These are phyloP conservation scores for Neonectria magnoliae DNA, from an alignment of 2,329 filamentous ascomycete species.

Conservation along the genomic window DNA sequence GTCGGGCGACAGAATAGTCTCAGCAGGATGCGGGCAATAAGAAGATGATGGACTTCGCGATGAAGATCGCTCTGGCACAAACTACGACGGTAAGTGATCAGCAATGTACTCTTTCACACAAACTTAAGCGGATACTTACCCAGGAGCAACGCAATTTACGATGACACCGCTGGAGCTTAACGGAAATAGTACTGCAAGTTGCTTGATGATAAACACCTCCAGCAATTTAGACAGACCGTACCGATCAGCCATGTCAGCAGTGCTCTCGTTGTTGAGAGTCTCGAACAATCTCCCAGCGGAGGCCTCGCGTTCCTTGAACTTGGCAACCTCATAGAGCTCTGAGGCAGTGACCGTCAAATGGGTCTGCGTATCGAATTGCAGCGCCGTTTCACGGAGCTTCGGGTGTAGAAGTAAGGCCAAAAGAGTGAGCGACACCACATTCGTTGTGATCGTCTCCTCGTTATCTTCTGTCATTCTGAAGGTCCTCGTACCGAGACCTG, in stretches of 20 bases:
- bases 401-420: constrained; percentile 61
- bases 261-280: constrained; percentile 39
- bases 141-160: constrained; percentile 5
- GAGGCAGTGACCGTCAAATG: constrained; percentile 43
- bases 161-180: not conserved
- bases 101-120: not conserved
- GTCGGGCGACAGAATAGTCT: constrained; percentile 50
- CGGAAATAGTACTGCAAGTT: constrained; percentile 23
- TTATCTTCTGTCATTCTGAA: constrained; percentile 53
- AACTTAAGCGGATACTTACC: not conserved
- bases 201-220: constrained; percentile 41
- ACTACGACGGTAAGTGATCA: not conserved
- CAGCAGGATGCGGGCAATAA: not conserved
- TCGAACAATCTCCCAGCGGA: constrained; percentile 41
- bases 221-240: constrained; percentile 48
- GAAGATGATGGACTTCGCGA: not conserved
- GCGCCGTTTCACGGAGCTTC: constrained; percentile 56
- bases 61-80: not conserved
- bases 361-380: constrained; percentile 32
- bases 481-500: constrained; percentile 47
- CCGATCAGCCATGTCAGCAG: constrained; percentile 21
- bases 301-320: constrained; percentile 41
- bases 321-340: constrained; percentile 39
- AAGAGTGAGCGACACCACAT: constrained; percentile 63
- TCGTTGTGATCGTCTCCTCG: constrained; percentile 61